These are phyloP conservation scores for Colletotrichum echinochloae DNA, from an alignment of 2,329 filamentous ascomycete genomes.

Conservation along the genomic window DNA sequence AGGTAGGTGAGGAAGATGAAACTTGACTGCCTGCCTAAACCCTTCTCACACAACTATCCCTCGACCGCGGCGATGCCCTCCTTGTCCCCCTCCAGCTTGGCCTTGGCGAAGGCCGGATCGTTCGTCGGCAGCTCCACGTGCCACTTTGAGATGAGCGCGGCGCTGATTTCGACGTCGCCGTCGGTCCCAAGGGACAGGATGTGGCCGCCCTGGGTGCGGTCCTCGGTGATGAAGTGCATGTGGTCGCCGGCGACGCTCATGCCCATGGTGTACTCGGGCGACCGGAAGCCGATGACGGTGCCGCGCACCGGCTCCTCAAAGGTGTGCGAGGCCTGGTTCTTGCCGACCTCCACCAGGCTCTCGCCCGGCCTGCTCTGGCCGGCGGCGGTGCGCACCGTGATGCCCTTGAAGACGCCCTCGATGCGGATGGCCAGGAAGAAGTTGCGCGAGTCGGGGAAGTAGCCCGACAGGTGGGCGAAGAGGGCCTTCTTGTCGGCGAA, in stretches of 20 bases:
- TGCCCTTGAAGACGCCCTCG: conserved; percentile 46
- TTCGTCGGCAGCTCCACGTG: conserved; percentile 49
- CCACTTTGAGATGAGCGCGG: conserved; percentile 47
- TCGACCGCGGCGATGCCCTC: conserved; percentile 49
- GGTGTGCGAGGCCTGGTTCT: conserved; percentile 46
- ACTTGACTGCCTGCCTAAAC: too few relatives aligned
- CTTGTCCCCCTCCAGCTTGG: conserved; percentile 45
- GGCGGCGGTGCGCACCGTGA: conserved; percentile 49
- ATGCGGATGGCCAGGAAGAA: conserved; percentile 49
- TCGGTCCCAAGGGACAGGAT: conserved; percentile 48
- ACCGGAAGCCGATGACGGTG: conserved; percentile 49
- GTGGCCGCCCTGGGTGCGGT: conserved; percentile 48
- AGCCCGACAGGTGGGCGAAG: conserved; percentile 37
- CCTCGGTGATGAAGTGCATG: conserved; percentile 51
- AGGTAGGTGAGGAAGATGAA: background rate
- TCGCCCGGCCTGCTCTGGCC: conserved; percentile 47
- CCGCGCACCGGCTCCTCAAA: conserved; percentile 45
- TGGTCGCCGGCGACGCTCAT: conserved; percentile 52
- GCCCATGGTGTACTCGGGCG: conserved; percentile 49
- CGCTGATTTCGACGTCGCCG: conserved; percentile 47
- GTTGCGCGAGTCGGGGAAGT: conserved; percentile 46
- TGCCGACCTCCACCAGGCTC: conserved; percentile 46
- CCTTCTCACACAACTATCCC: conserved; percentile 39
- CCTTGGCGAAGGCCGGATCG: conserved; percentile 50
- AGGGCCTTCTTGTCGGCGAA: conserved; percentile 48